A percentile compares a stretch with the other conserved stretches of the same genome.
Conservation (phyloP, 192 early-diverging fungal species). For the Backusella mclennaniae region DNA sequence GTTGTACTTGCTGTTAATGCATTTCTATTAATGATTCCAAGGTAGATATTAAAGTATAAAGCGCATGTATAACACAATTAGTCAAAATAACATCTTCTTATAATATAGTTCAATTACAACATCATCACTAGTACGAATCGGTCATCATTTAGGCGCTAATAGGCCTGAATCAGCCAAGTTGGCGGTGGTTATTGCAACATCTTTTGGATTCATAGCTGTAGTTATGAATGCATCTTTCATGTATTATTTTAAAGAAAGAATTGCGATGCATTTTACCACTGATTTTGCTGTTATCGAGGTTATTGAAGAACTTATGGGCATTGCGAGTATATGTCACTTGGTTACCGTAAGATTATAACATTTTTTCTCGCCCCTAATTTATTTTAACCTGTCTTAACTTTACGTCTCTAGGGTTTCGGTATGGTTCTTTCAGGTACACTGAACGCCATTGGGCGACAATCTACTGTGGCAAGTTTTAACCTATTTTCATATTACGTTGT, state of each 20-base stretch:
- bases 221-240: slow-evolving; percentile 10
- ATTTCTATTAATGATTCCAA: slow-evolving; percentile 32
- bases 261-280: slow-evolving; percentile 15
- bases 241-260: slow-evolving; percentile 6
- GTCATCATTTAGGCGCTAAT: slow-evolving; percentile 29
- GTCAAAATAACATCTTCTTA: background rate
- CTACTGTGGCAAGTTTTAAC: slow-evolving; percentile 25
- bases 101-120: slow-evolving; percentile 23
- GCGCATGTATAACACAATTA: background rate
- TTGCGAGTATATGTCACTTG: slow-evolving; percentile 22
- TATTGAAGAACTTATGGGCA: slow-evolving; percentile 17
- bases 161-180: slow-evolving; percentile 16
- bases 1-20: slow-evolving; percentile 16
- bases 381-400: background rate
- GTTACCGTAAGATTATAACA: background rate
- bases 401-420: slow-evolving; percentile 12
- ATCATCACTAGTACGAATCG: slow-evolving; percentile 16
- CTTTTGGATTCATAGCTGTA: slow-evolving; percentile 3
- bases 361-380: background rate
- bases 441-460: slow-evolving; percentile 26
- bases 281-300: slow-evolving; percentile 12
- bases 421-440: slow-evolving; percentile 23
- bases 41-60: background rate
- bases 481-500: slow-evolving; percentile 21
- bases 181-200: slow-evolving; percentile 1